Base-by-base conservation (phyloP, 371 early-diverging fungal species). In the Basidiobolus heterosporus region DNA sequence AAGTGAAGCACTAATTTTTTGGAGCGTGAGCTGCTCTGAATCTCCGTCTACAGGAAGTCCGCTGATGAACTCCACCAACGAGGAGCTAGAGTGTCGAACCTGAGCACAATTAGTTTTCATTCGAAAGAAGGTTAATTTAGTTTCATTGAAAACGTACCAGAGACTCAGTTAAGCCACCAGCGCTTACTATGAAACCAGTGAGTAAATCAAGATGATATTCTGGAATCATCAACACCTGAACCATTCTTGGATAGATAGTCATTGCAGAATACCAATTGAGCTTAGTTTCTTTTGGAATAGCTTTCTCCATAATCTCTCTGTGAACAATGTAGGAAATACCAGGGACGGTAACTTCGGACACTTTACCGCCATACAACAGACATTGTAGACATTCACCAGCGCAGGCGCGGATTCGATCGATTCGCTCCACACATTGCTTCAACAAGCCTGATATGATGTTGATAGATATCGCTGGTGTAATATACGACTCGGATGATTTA, bases 121-220 rank as follows among this genome's bases (percentile, higher is more conserved):
- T 30, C 30, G 30, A 5, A 30, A 3, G 30, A 9, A 9, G 30
- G 9, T 9, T 5, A 9, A 30, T 30, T 9, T 9, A 30, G 3
- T 30, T 9, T 9, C 3, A 30, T 30, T 30, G 30, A 30, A 9
- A 3, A 30, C 30, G 9, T 60, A 83, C 86, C 55, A 87, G 54
- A 23, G 83, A 75, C 56, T 88, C 89, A 1, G 84, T 77, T 41
- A 85, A 51, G 3, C 87, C 87, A 42, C 89, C 89, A 8, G 87
- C 80, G 57, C 79, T 78, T 15, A 84, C 56, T 20, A 84, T 67
- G 7, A 85, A 53, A 0, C 89, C 89, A 19, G 67, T 52, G 41
- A 88, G 49, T 16, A 83, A 46, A 15, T 72, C 69, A n/a, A 59
- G 46, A 2, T 82, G 61, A 49, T 78, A 82, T 50, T 58, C 72